A percentile compares a stretch with the other conserved stretches of the same genome.
These are phyloP conservation scores for Gnomoniopsis sp. DNA, from an alignment of 2,329 filamentous ascomycete species.

Conservation along the genomic window DNA sequence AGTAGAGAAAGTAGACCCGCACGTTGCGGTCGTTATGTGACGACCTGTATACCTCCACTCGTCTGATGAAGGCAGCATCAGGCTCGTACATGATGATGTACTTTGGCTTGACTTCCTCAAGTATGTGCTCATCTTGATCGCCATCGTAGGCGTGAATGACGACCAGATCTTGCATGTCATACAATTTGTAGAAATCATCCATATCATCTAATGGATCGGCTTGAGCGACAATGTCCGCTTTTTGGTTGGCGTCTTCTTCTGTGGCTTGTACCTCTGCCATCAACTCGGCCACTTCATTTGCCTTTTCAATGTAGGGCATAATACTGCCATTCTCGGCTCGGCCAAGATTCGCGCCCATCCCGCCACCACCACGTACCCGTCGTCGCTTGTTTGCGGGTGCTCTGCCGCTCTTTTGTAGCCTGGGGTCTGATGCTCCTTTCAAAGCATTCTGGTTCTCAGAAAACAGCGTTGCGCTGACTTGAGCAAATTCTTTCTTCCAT, in stretches of 20 bases:
- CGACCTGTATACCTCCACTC: conserved; percentile 92
- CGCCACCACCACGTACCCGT: conserved; percentile 75
- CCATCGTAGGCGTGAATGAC: conserved; percentile 92
- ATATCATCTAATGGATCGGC: conserved; percentile 82
- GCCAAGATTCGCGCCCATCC: conserved; percentile 51
- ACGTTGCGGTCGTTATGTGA: conserved; percentile 88
- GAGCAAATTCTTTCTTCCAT: conserved; percentile 88
- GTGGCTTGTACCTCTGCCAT: conserved; percentile 82
- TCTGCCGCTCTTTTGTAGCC: conserved; percentile 53
- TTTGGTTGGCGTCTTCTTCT: conserved; percentile 70
- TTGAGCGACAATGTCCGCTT: conserved; percentile 62
- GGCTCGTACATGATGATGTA: conserved; percentile 99
- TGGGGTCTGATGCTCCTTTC: conserved; percentile 60
- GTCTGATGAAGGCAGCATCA: conserved; percentile 87
- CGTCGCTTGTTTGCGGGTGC: conserved; percentile 82
- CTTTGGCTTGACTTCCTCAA: conserved; percentile 88
- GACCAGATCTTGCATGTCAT: conserved; percentile 85
- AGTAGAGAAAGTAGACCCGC: conserved; percentile 95
- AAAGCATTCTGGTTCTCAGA: conserved; percentile 76
- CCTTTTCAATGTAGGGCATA: conserved; percentile 75
- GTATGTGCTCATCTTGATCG: conserved; percentile 92
- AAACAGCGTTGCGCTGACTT: conserved; percentile 76
- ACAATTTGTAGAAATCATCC: conserved; percentile 89
- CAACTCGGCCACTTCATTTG: conserved; percentile 75
- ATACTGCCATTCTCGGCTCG: conserved; percentile 73